These are phyloP conservation scores for Plantago major DNA, from an alignment of 257 asterid species.

Conservation along the genomic window DNA sequence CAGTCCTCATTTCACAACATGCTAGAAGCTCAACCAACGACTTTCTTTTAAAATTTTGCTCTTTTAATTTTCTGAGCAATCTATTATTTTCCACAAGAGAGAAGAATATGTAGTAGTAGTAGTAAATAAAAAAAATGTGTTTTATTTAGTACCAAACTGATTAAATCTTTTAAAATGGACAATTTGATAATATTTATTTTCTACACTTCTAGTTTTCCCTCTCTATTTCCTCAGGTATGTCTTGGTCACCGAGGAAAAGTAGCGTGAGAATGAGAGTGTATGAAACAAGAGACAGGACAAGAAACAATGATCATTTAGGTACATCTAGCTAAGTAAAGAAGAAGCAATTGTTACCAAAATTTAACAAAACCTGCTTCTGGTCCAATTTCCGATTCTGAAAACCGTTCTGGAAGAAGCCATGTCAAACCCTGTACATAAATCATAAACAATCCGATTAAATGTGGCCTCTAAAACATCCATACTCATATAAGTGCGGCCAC, in stretches of 20 bases:
- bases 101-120: too few species aligned
- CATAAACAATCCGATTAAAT: conserved; percentile 22
- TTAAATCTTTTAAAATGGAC: background rate
- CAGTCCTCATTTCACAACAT: background rate
- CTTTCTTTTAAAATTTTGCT: too few species aligned
- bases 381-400: conserved; percentile 95
- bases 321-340: conserved; percentile 34
- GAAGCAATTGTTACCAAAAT: conserved; percentile 87
- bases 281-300: conserved; percentile 1
- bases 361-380: conserved; percentile 99
- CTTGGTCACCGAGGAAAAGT: conserved; percentile 8
- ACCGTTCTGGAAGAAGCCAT: conserved; percentile 97
- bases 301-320: conserved; percentile 7
- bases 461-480: background rate
- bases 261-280: background rate
- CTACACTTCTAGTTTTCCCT: conserved; percentile 8
- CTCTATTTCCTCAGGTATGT: background rate
- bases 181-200: background rate
- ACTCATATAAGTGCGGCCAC: conserved; percentile 4
- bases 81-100: too few species aligned
- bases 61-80: too few species aligned
- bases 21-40: too few species aligned
- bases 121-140: too few species aligned
- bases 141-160: background rate
- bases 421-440: conserved; percentile 76